These are phyloP conservation scores for Verbascum thapsus DNA, from an alignment of 257 asterid species.

Conservation along the genomic window DNA sequence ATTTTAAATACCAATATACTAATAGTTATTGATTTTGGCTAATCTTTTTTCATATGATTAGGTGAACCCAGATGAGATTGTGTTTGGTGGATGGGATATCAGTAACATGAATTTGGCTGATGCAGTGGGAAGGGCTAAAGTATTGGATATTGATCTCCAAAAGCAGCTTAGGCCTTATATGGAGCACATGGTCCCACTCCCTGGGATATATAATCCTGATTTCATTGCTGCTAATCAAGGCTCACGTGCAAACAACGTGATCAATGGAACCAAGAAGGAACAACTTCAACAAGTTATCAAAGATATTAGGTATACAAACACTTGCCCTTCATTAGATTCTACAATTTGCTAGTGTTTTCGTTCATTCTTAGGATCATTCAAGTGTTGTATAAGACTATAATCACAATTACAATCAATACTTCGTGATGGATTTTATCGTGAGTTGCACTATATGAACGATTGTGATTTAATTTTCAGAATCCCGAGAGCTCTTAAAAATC, in stretches of 20 bases:
- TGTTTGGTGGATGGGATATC: conserved; percentile 78
- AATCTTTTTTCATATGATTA: conserved; percentile 25
- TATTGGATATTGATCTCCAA: conserved; percentile 64
- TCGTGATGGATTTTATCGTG: no score
- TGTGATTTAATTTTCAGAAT: no score
- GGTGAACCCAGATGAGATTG: conserved; percentile 63
- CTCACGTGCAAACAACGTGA: conserved; percentile 56
- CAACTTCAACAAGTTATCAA: conserved; percentile 59
- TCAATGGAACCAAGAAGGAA: conserved; percentile 63
- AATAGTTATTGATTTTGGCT: conserved; percentile 11
- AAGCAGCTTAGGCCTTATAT: conserved; percentile 70
- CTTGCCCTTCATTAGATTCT: neutral
- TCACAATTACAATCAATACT: no score
- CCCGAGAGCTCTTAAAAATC: no score
- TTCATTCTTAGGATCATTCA: no score
- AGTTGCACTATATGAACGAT: no score
- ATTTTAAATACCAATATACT: no score
- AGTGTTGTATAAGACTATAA: no score
- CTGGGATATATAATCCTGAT: conserved; percentile 65
- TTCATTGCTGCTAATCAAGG: conserved; percentile 77
- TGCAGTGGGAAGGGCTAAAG: conserved; percentile 71
- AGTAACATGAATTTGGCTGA: conserved; percentile 68
- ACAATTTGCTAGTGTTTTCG: no score
- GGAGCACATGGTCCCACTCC: conserved; percentile 74
- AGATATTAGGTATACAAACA: conserved; percentile 47